Percentiles rank a stretch among this genome's conserved stretches.
Evolutionary conservation across 805 yeast genomes (phyloP).

Genomic region (Priceomyces medius): DNA sequence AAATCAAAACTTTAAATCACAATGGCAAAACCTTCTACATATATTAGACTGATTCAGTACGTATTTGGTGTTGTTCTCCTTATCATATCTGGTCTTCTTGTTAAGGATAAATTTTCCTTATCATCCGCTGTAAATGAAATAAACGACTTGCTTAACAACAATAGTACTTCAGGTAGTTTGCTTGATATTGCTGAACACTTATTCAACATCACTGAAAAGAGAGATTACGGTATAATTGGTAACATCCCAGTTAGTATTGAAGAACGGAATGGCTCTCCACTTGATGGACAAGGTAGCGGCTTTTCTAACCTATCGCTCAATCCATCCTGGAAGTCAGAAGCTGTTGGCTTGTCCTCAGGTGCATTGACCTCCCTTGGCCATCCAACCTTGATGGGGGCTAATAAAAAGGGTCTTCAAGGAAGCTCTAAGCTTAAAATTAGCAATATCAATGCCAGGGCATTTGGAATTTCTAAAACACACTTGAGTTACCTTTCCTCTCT

Average conservation of each 20-base stretch:
- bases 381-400: slow-evolving; percentile 4
- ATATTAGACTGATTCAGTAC: not conserved
- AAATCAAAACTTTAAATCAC: not conserved
- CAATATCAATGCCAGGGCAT: slow-evolving; percentile 4
- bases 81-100: not conserved
- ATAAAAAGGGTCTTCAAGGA: not conserved
- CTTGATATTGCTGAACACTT: not conserved
- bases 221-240: too few species aligned
- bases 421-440: slow-evolving; percentile 5
- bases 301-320: not conserved
- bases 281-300: not conserved
- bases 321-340: slow-evolving; percentile 1
- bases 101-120: slow-evolving; percentile 1
- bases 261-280: not conserved
- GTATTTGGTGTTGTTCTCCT: slow-evolving; percentile 2
- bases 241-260: not conserved
- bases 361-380: slow-evolving; percentile 5
- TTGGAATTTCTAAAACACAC: slow-evolving; percentile 6
- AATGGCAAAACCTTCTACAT: not conserved
- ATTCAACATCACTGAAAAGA: not conserved
- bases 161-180: not conserved
- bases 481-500: slow-evolving; percentile 8
- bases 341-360: slow-evolving; percentile 2
- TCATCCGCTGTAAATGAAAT: not conserved
- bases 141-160: not conserved